These are phyloP conservation scores for Ophiognomonia clavigignenti-juglandacearum DNA, from an alignment of 2,329 filamentous ascomycete species.

Conservation along the genomic window DNA sequence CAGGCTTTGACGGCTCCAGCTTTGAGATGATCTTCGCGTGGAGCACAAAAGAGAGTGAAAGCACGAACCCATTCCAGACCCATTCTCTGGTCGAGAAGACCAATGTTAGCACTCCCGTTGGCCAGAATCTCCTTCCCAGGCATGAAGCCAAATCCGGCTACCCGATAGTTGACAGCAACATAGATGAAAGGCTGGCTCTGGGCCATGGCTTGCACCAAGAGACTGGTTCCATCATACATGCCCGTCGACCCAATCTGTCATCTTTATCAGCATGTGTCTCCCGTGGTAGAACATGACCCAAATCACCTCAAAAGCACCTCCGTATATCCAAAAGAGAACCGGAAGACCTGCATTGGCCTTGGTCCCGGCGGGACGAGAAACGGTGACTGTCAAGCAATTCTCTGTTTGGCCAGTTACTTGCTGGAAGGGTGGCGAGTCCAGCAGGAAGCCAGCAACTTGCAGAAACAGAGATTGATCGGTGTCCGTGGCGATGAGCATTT, in stretches of 20 bases:
- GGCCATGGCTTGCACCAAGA: conserved; percentile 40
- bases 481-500: conserved; percentile 58
- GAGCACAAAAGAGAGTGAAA: not conserved
- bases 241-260: conserved; percentile 38
- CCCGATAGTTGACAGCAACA: conserved; percentile 73
- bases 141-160: conserved; percentile 71
- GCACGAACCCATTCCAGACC: conserved; percentile 60
- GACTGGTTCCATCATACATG: conserved; percentile 47
- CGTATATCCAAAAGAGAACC: conserved; percentile 68
- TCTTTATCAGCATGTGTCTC: not conserved
- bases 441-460: conserved; percentile 42
- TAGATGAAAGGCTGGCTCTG: conserved; percentile 64
- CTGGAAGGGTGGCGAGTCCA: conserved; percentile 55
- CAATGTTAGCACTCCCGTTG: conserved; percentile 66
- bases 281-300: not conserved
- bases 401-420: conserved; percentile 49
- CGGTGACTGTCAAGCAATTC: conserved; percentile 59
- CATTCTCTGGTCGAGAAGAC: conserved; percentile 67
- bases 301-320: conserved; percentile 54
- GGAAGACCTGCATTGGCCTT: conserved; percentile 53
- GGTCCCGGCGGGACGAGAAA: conserved; percentile 55
- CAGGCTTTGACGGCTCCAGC: too few species aligned
- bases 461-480: conserved; percentile 29
- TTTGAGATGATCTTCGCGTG: not conserved
- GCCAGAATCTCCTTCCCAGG: conserved; percentile 62